phyloP scores from a whole-genome alignment of 345 rosid genomes.

The Pugionium cornutum region DNA sequence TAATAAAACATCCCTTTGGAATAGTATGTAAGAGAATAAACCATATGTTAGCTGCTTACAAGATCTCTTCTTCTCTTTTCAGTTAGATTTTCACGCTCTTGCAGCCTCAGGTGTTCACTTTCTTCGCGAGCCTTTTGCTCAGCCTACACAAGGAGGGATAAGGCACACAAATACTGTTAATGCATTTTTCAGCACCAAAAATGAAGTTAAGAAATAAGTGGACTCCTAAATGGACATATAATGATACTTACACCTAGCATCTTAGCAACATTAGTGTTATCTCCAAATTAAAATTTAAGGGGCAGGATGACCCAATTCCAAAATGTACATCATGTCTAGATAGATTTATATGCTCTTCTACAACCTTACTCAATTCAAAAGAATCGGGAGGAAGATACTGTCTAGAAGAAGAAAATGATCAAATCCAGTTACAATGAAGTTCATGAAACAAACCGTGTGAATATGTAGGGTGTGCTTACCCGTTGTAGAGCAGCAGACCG shows the following conservation, averaged over 20 bases:
- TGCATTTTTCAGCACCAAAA: neutral
- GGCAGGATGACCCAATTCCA: neutral
- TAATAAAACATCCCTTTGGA: neutral
- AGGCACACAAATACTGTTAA: neutral
- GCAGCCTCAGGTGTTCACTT: constrained; percentile 84
- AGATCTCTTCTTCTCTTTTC: constrained; percentile 88
- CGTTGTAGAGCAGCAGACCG: constrained; percentile 77
- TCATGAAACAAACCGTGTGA: neutral
- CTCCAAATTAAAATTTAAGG: constrained; percentile 2
- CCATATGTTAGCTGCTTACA: constrained; percentile 51
- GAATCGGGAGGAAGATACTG: neutral
- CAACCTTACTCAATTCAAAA: constrained; percentile 9
- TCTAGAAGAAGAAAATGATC: constrained; percentile 5
- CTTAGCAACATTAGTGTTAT: neutral
- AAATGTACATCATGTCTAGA: constrained; percentile 3
- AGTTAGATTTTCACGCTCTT: constrained; percentile 79
- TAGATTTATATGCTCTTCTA: neutral
- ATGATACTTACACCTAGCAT: constrained; percentile 16
- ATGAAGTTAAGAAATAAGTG: neutral
- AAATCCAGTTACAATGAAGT: constrained; percentile 12
- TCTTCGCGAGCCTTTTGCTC: constrained; percentile 91
- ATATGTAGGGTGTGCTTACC: constrained; percentile 48
- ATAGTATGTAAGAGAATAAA: constrained; percentile 3
- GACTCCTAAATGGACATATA: constrained; percentile 13
- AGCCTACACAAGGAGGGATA: constrained; percentile 50